Conservation (phyloP, 2,329 filamentous ascomycete genomes). For the Claviceps quebecensis region DNA sequence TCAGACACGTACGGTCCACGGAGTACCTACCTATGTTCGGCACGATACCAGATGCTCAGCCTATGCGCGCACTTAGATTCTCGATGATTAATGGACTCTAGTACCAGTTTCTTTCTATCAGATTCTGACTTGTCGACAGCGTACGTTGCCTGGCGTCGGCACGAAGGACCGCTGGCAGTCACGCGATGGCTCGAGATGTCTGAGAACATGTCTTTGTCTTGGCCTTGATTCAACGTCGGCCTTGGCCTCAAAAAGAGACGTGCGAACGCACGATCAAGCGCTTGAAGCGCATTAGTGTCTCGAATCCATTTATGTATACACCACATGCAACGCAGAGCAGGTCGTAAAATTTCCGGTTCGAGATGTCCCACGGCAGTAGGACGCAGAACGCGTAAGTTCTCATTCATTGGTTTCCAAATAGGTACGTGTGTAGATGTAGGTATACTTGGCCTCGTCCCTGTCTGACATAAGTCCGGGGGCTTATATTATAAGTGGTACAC, state of each 20-base stretch:
- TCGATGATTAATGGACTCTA: too few relatives aligned
- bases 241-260: neutral
- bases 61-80: neutral
- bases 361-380: neutral
- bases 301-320: neutral
- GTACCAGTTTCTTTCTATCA: too few relatives aligned
- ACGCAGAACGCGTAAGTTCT: neutral
- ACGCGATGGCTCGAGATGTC: neutral
- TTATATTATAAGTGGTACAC: neutral
- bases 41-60: neutral
- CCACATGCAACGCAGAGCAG: neutral
- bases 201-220: neutral
- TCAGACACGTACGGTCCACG: neutral
- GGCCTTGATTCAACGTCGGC: neutral
- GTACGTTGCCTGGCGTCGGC: neutral
- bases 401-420: neutral
- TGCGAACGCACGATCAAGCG: neutral
- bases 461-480: neutral
- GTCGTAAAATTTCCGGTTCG: neutral
- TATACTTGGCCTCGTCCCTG: neutral
- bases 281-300: too few relatives aligned
- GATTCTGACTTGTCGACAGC: neutral
- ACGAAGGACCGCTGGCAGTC: neutral
- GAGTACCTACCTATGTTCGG: neutral
- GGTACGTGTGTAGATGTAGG: neutral